Base-by-base conservation (phyloP, 768 basidiomycete genomes). In the Paxillus involutus region DNA sequence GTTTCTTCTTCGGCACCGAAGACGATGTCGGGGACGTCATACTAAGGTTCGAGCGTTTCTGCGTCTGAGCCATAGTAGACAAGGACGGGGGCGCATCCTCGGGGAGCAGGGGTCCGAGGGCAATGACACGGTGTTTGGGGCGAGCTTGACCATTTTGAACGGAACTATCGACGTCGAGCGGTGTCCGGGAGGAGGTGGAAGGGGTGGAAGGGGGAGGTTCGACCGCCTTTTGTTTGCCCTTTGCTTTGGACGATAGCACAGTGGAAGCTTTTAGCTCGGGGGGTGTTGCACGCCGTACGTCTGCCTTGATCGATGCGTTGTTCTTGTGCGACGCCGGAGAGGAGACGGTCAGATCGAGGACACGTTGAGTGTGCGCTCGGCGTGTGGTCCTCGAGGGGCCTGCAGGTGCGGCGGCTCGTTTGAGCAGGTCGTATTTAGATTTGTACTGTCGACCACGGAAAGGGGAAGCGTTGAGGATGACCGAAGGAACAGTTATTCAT, bases 321-420 rank as follows among this genome's bases (percentile, higher is more conserved):
- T 58, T 21, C 21, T 21, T 59, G 49, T 44, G 49, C 32, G 63
- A 43, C 4, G 56, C 49, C 29, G 64, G 54, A 17, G 72, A 56
- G 0, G 67, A 52, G 0, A 67, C 57, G 40, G 71, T 73, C 11
- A 79, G 71, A 55, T 71, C 68, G 53, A 80, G 81, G 45, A 78
- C 73, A 39, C 77, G 80, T 62, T 80, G 85, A 21, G 73, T 81
- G 44, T 77, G 81, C 33, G 80, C 79, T 47, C 82, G 76, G 30
- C 86, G 81, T 19, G 88, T 90, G 37, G 77, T 75, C 43, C 89
- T 78, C 16, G 82, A 77, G 6, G 80, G 75, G 6, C 79, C 78
- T 32, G 78, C 71, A 17, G 71, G 49, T 3, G 77, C 37, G 14
- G 68, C 59, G 4, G 73, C 71, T 54, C 79, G 76, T 43, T 80